Evolutionary conservation across 2,329 filamentous ascomycete species (phyloP).

Genomic region (Epichloe gansuensis): DNA sequence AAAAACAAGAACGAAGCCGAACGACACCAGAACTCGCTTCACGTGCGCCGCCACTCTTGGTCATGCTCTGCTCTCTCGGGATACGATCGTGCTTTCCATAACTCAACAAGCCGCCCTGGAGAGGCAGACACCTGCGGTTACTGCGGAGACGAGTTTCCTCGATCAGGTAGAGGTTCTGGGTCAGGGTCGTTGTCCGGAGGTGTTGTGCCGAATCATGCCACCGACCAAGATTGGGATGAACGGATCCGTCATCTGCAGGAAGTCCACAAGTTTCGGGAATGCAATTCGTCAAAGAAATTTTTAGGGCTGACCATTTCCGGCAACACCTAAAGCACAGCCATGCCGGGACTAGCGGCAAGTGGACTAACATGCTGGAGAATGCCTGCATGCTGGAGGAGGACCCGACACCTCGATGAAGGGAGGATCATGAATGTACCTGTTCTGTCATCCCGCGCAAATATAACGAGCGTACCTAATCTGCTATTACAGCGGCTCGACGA

Average conservation of each 20-base stretch:
- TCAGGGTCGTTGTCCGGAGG: conserved; percentile 21
- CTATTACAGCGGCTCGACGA: neutral
- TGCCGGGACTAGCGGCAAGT: conserved; percentile 90
- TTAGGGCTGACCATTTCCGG: conserved; percentile 90
- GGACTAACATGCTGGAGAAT: conserved; percentile 96
- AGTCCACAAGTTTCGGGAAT: conserved; percentile 93
- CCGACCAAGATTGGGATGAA: conserved; percentile 77
- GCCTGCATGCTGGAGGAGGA: conserved; percentile 92
- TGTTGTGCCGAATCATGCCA: conserved; percentile 36
- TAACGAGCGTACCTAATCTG: too few species aligned
- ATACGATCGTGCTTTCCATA: conserved; percentile 76
- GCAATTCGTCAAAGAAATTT: conserved; percentile 99
- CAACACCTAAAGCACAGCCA: conserved; percentile 98
- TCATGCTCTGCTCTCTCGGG: conserved; percentile 78
- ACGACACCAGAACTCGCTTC: conserved; percentile 88
- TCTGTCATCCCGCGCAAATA: neutral
- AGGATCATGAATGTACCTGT: neutral
- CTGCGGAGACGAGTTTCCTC: conserved; percentile 78
- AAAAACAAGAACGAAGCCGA: conserved; percentile 99
- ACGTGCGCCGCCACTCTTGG: conserved; percentile 89
- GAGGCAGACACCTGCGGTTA: conserved; percentile 80
- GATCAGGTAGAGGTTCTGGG: conserved; percentile 32
- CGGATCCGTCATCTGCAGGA: conserved; percentile 79
- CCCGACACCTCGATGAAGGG: conserved; percentile 19
- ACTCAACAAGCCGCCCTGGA: conserved; percentile 55